Percentiles rank a stretch among this genome's conserved stretches.
Evolutionary conservation across 306 rosid genomes (phyloP).

Genomic region (Vigna angularis): DNA sequence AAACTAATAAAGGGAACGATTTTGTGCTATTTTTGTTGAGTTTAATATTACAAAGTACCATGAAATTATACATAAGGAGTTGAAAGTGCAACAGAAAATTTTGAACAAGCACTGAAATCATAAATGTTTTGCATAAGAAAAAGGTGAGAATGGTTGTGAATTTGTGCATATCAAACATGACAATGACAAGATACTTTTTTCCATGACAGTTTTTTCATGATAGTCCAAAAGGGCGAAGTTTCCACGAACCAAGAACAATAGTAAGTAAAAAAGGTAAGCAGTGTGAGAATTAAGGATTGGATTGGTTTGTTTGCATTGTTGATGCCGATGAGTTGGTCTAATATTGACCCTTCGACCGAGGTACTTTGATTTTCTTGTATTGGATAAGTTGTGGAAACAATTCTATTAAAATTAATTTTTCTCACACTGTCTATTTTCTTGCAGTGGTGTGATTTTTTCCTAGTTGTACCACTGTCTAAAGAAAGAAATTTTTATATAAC

Average conservation of each 20-base stretch:
- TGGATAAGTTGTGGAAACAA: too few relatives aligned
- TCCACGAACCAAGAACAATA: background rate
- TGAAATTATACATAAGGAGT: too few relatives aligned
- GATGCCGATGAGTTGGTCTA: background rate
- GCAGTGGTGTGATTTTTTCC: too few relatives aligned
- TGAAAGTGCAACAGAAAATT: too few relatives aligned
- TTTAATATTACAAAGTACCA: too few relatives aligned
- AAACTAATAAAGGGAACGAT: too few relatives aligned
- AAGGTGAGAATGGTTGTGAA: background rate
- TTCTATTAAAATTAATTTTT: too few relatives aligned
- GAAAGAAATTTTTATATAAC: too few relatives aligned
- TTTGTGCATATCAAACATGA: background rate
- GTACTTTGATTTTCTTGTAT: background rate
- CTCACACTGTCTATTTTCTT: too few relatives aligned
- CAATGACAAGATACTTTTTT: background rate
- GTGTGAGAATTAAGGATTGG: background rate
- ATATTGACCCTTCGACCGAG: background rate
- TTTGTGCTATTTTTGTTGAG: too few relatives aligned
- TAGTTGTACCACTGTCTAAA: too few relatives aligned
- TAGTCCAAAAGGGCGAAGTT: conserved; percentile 18
- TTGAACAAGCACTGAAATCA: background rate
- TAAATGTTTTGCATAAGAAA: background rate
- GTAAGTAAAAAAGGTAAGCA: background rate
- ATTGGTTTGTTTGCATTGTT: background rate
- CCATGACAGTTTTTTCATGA: background rate